Conservation (phyloP, 2,329 filamentous ascomycete species). For the Alternaria sp. region DNA sequence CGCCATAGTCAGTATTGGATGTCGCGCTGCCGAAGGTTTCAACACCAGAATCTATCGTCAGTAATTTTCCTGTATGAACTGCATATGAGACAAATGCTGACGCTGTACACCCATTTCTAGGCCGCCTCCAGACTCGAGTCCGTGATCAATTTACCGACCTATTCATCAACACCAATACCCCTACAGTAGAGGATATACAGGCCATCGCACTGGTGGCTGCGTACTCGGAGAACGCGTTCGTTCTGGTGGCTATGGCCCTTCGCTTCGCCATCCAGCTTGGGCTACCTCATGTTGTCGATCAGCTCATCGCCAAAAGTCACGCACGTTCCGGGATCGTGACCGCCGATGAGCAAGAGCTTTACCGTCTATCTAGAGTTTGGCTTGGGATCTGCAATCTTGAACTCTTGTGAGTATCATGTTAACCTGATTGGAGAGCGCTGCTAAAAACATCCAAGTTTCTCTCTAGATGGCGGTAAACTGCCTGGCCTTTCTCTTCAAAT, state of each 20-base stretch:
- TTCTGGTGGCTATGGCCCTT: constrained; percentile 58
- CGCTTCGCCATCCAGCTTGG: constrained; percentile 59
- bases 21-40: constrained; percentile 54
- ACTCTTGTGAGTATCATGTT: constrained; percentile 42
- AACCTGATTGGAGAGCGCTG: not conserved
- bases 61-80: not conserved
- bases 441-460: constrained; percentile 42
- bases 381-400: constrained; percentile 61
- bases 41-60: constrained; percentile 47
- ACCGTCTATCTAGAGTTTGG: constrained; percentile 54
- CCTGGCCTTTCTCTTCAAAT: constrained; percentile 47
- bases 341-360: constrained; percentile 43
- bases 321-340: not conserved
- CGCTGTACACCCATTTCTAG: not conserved
- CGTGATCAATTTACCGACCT: constrained; percentile 55
- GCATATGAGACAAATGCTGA: not conserved
- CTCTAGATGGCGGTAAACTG: constrained; percentile 54
- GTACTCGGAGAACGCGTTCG: constrained; percentile 60
- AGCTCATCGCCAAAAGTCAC: constrained; percentile 45
- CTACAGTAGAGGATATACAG: constrained; percentile 58
- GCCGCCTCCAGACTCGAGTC: constrained; percentile 33
- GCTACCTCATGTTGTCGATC: constrained; percentile 49
- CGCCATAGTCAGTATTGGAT: constrained; percentile 60
- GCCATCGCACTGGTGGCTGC: constrained; percentile 60
- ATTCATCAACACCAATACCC: constrained; percentile 50